These are phyloP conservation scores for Glycine soja DNA, from an alignment of 306 rosid genomes.

Conservation along the genomic window DNA sequence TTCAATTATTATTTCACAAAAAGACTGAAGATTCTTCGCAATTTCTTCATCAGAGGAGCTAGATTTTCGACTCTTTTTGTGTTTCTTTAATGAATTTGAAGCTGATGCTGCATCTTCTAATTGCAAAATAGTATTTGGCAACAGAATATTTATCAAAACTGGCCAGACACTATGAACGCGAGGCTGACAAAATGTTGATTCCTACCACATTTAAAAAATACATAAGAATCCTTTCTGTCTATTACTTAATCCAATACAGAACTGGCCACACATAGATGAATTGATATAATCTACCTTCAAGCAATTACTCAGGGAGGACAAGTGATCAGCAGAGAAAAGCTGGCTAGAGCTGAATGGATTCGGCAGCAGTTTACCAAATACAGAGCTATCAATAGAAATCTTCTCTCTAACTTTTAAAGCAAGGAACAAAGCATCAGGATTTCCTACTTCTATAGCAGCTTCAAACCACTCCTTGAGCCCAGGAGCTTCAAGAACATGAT, in stretches of 20 bases:
- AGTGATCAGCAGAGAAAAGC: conserved; percentile 72
- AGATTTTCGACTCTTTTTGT: conserved; percentile 77
- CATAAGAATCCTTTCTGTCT: conserved; percentile 16
- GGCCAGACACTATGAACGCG: conserved; percentile 93
- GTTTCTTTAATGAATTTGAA: conserved; percentile 82
- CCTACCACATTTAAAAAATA: conserved; percentile 64
- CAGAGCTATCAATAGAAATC: conserved; percentile 54
- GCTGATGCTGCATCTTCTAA: conserved; percentile 68
- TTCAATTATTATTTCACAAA: conserved; percentile 82
- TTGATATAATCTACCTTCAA: conserved; percentile 68
- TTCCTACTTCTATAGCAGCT: conserved; percentile 77
- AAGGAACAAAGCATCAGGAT: conserved; percentile 91
- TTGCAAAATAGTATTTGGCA: conserved; percentile 74
- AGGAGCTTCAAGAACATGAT: conserved; percentile 78
- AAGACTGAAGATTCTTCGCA: conserved; percentile 64
- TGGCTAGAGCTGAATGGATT: conserved; percentile 67
- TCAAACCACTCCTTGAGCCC: conserved; percentile 85
- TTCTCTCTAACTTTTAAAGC: conserved; percentile 75
- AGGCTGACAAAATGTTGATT: conserved; percentile 95
- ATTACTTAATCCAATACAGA: conserved; percentile 25
- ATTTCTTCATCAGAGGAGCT: conserved; percentile 89
- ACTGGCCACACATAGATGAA: conserved; percentile 14
- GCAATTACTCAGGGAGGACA: conserved; percentile 72
- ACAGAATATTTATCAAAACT: conserved; percentile 68
- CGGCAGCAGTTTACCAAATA: conserved; percentile 74